Base-by-base conservation (phyloP, 225 moss, liverwort and hornwort species). In the Polytrichum commune region DNA sequence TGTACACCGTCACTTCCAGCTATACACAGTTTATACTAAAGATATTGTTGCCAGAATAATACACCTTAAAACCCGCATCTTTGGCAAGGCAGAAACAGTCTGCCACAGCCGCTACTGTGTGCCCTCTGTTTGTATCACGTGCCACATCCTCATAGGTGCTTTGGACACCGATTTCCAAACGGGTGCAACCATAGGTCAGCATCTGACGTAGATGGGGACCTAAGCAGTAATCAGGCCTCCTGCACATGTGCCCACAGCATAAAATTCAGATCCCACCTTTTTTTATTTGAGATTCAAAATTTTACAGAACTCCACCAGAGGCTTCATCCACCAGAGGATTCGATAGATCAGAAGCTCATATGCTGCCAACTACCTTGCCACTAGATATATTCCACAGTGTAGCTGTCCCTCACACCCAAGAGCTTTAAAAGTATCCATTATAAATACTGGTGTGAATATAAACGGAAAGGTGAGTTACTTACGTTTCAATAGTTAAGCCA, bases 131-230 rank as follows among this genome's bases (percentile, higher is more conserved):
- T 32, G 98, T 98, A 68, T 98, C 98, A 70, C 95, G 88, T 64
- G 98, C 98, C 64, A 98, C 98, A 77, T 98, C 98, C 83, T 98
- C 98, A 63, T 98, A 98, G 5, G 95, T 98, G 72, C 98, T 98
- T 76, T 98, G 98, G 68, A 98, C 98, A 74, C 98, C 98, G 27
- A 98, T 95, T 84, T 98, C 98, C 72, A 98, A 79, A 68, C 98
- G 95, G 62, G 98, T 98, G 82, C 98, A 98, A 69, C 98, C 98
- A 69, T 98, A 98, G 3, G 90, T 75, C 74, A 98, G 76, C 98
- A 98, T 98, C 78, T 98, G 98, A 32, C 98, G 91, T 75, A 98
- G 80, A 82, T 98, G 98, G 6, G 98, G 95, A 63, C 86, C 91
- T 53, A 98, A 95, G 79, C 98, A 98, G 77, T 98, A 98, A 80